A percentile compares a stretch with the other conserved stretches of the same genome.
Conservation (phyloP, 228 moss, liverwort and hornwort species). For the Sphagnum fallax region DNA sequence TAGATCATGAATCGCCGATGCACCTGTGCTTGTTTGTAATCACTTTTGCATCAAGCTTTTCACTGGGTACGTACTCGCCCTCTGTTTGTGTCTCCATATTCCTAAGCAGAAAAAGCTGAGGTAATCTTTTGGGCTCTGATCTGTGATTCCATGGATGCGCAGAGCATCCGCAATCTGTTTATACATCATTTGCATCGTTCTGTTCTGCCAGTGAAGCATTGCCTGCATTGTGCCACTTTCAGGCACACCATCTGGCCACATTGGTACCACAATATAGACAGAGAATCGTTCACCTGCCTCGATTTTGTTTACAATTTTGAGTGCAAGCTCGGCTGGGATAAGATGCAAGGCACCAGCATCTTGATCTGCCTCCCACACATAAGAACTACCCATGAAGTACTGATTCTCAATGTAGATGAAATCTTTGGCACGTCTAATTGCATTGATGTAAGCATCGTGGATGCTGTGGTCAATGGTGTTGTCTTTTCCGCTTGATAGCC, state of each 20-base stretch:
- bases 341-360: constrained; percentile 50
- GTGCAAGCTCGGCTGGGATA: constrained; percentile 74
- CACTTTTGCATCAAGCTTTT: constrained; percentile 16
- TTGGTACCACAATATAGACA: constrained; percentile 72
- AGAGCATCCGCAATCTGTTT: constrained; percentile 60
- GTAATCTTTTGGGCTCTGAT: constrained; percentile 72
- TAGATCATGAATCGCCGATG: constrained; percentile 83
- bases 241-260: constrained; percentile 85
- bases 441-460: constrained; percentile 80
- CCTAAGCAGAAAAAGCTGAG: constrained; percentile 75
- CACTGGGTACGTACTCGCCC: constrained; percentile 38
- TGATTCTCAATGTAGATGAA: constrained; percentile 93
- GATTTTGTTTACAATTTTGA: constrained; percentile 90
- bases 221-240: constrained; percentile 76
- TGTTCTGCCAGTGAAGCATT: constrained; percentile 60
- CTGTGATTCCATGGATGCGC: constrained; percentile 21
- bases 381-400: constrained; percentile 82
- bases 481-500: constrained; percentile 77
- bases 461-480: constrained; percentile 71
- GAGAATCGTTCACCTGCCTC: constrained; percentile 76
- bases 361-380: constrained; percentile 61
- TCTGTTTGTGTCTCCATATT: constrained; percentile 42
- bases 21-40: constrained; percentile 57
- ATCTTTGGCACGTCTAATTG: constrained; percentile 76
- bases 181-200: constrained; percentile 90